Evolutionary conservation across 352 stramenopile species (phyloP), one percentile per base, ranked within the genome.

Genomic region (Phytophthora macrochlamydospora): DNA sequence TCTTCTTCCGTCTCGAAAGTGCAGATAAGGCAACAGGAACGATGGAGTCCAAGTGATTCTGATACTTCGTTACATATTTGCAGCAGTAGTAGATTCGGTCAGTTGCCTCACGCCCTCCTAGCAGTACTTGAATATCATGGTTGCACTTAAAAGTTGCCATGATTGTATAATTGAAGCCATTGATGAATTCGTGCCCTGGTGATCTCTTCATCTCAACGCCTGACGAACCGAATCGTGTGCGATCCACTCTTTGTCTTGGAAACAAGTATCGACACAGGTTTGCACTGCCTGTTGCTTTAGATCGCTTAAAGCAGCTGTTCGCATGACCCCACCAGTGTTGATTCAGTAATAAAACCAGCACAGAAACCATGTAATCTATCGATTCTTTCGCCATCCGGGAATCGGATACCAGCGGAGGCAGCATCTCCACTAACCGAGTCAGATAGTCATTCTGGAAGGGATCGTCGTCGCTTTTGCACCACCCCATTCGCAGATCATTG

Each of bases 381-480:
- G 43, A 49, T 49, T 49, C 7, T 28, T 49, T 49, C n/a, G 35
- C 48, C 55, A 45, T 59, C 56, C 42, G 52, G 56, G 52, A 64
- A 79, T 50, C 59, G 54, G 30, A 66, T 18, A 42, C 62, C 73
- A 9, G 28, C 1, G 43, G 43, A 14, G 43, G 43, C 11, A 24
- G 9, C 43, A 49, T 49, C 14, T 49, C 43, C 8, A 49, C 28
- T 24, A 31, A 49, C 9, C 43, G 14, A 1, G 43, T 49, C 43
- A 49, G 43, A 24, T 44, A 77, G 53, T 74, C 68, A 32, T 65
- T 42, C 6, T 68, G 14, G 52, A 75, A 75, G 12, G 67, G 70
- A 38, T 69, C 57, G 24, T 60, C 67, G 44, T 72, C 38, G 38
- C 43, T 49, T n/a, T 49, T 49, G 43, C 43, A 49, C 7, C 18